Evolutionary conservation across 2,329 filamentous ascomycete species (phyloP).

Genomic region (Aureobasidium sp.): DNA sequence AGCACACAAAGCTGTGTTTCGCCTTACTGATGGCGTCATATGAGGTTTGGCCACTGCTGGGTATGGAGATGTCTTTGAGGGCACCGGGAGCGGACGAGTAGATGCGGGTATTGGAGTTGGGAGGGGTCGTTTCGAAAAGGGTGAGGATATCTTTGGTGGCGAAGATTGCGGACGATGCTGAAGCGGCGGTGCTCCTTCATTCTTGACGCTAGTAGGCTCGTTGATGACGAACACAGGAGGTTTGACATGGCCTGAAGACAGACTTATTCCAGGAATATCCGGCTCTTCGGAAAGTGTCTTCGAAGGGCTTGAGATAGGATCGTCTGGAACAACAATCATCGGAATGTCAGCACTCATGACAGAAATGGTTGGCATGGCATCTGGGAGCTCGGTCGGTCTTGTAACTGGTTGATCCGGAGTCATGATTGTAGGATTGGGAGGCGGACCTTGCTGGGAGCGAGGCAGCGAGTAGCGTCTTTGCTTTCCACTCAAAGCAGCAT

Average conservation of each 20-base stretch:
- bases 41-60: conserved; percentile 23
- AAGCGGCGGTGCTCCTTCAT: conserved; percentile 18
- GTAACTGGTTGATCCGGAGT: conserved; percentile 32
- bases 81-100: conserved; percentile 43
- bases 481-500: conserved; percentile 2
- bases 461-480: conserved; percentile 5
- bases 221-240: conserved; percentile 20
- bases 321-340: conserved; percentile 46
- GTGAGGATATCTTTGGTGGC: conserved; percentile 12
- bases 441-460: conserved; percentile 13
- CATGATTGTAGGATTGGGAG: conserved; percentile 45
- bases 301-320: conserved; percentile 19
- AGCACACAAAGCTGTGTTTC: conserved; percentile 67
- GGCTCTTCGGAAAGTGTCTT: conserved; percentile 29
- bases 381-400: conserved; percentile 19
- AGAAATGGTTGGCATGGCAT: background rate
- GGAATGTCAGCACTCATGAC: conserved; percentile 22
- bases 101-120: conserved; percentile 27
- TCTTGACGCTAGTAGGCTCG: conserved; percentile 8
- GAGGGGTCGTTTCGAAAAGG: conserved; percentile 21
- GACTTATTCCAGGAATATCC: conserved; percentile 28
- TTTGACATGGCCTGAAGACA: conserved; percentile 11
- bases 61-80: conserved; percentile 30
- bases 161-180: conserved; percentile 22
- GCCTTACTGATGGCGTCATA: conserved; percentile 39